Evolutionary conservation across 1,284 basidiomycete genomes (phyloP).

Genomic region (Cryptococcus jaspeensis): DNA sequence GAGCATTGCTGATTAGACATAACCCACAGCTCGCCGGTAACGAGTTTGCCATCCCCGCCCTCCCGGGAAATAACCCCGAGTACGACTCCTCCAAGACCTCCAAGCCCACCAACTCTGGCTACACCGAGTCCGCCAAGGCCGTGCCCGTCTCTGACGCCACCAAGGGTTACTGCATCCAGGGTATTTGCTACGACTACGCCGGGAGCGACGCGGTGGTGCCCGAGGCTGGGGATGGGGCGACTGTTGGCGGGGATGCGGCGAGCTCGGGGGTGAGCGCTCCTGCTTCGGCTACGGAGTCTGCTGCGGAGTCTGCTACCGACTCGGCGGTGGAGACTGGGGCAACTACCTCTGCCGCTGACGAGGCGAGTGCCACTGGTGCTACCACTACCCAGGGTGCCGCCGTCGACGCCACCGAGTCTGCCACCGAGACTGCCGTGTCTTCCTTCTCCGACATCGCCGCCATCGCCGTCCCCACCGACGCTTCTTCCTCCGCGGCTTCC

Average conservation of each 20-base stretch:
- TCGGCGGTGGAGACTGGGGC: no score
- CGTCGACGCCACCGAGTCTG: no score
- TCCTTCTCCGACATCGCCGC: neutral
- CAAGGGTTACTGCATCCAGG: slow-evolving; percentile 6
- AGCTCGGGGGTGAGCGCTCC: no score
- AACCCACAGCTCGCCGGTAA: slow-evolving; percentile 16
- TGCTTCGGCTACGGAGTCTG: no score
- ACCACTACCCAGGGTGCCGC: no score
- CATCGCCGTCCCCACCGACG: neutral
- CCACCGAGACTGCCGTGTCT: neutral
- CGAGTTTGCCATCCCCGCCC: slow-evolving; percentile 9
- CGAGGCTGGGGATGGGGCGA: neutral
- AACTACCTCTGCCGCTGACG: no score
- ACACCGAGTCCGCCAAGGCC: slow-evolving; percentile 16
- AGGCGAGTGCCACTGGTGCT: no score
- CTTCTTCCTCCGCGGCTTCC: neutral
- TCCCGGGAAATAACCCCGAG: slow-evolving; percentile 28
- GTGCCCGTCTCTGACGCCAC: slow-evolving; percentile 12
- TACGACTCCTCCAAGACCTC: slow-evolving; percentile 24
- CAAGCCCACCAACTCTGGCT: slow-evolving; percentile 6
- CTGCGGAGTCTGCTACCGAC: no score
- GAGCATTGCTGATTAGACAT: neutral
- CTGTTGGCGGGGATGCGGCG: no score
- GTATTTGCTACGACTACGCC: slow-evolving; percentile 18
- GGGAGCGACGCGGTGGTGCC: slow-evolving; percentile 7